Evolutionary conservation across 768 basidiomycete species (phyloP).

Genomic region (Trametes cubensis): DNA sequence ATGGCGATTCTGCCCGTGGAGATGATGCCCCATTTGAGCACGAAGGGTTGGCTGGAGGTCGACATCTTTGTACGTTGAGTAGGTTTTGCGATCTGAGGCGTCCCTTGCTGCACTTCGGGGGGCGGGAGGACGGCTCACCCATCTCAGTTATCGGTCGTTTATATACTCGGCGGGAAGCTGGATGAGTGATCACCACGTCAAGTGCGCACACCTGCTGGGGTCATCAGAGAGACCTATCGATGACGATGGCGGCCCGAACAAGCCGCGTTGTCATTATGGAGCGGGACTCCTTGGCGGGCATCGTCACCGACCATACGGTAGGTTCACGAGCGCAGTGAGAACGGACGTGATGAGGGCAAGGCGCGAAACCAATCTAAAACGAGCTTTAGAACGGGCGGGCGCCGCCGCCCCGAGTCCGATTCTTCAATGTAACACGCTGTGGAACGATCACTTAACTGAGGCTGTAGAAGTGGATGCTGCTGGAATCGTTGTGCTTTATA

Average conservation of each 20-base stretch:
- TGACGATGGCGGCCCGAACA: constrained; percentile 10
- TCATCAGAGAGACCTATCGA: constrained; percentile 12
- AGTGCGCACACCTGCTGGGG: neutral
- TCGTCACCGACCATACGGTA: neutral
- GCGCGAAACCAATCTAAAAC: constrained; percentile 3
- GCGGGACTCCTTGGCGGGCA: neutral
- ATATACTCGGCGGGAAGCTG: constrained; percentile 3
- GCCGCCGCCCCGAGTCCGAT: no score
- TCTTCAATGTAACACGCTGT: no score
- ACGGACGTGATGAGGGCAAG: neutral
- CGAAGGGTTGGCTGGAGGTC: constrained; percentile 38
- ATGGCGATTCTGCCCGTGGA: constrained; percentile 77
- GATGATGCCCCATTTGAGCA: constrained; percentile 84
- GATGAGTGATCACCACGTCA: constrained; percentile 13
- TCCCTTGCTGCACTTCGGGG: no score
- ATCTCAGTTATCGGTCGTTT: neutral
- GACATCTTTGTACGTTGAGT: neutral
- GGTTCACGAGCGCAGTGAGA: neutral
- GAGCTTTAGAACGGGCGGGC: no score
- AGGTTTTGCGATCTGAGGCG: no score
- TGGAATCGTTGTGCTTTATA: no score
- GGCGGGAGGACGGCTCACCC: no score
- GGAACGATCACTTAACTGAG: no score
- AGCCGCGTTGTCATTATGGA: no score
- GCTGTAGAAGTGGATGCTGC: no score